Conservation (phyloP, 2,329 filamentous ascomycete species). For the Aspergillus tubingensis region DNA sequence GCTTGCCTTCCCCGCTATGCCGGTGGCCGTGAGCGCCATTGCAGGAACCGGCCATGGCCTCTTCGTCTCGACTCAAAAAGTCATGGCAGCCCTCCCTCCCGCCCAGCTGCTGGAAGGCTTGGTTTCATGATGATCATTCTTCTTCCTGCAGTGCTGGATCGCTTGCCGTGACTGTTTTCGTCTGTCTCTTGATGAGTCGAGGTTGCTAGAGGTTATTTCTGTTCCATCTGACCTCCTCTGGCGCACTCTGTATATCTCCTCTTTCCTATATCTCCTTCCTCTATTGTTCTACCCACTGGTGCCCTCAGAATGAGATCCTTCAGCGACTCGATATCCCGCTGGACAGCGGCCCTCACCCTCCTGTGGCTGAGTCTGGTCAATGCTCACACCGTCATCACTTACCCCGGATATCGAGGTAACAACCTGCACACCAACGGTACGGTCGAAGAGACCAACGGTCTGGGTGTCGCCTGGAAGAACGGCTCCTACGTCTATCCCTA, state of each 20-base stretch:
- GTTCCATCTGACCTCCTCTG: conserved; percentile 7
- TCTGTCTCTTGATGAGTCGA: conserved; percentile 8
- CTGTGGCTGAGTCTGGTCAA: conserved; percentile 43
- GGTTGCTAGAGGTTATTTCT: conserved; percentile 2
- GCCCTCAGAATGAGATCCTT: conserved; percentile 28
- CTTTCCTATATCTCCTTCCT: conserved; percentile 8
- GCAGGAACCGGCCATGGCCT: conserved; percentile 20
- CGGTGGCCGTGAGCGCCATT: conserved; percentile 13
- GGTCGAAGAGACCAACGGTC: conserved; percentile 45
- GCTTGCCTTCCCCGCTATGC: conserved; percentile 14
- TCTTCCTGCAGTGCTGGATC: neutral
- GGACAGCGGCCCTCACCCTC: conserved; percentile 32
- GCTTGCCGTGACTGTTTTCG: conserved; percentile 1
- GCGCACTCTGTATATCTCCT: neutral
- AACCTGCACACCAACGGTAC: conserved; percentile 77
- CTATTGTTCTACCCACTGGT: neutral
- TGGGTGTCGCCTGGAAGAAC: conserved; percentile 51
- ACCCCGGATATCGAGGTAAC: conserved; percentile 84
- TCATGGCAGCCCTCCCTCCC: conserved; percentile 26
- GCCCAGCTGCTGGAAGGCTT: conserved; percentile 22
- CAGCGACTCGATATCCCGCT: conserved; percentile 31
- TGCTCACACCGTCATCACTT: conserved; percentile 77
- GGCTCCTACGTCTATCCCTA: conserved; percentile 66
- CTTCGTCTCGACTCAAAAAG: conserved; percentile 35
- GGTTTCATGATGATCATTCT: conserved; percentile 21